These are phyloP conservation scores for Aspergillus carbonarius DNA, from an alignment of 2,329 filamentous ascomycete species.

Conservation along the genomic window DNA sequence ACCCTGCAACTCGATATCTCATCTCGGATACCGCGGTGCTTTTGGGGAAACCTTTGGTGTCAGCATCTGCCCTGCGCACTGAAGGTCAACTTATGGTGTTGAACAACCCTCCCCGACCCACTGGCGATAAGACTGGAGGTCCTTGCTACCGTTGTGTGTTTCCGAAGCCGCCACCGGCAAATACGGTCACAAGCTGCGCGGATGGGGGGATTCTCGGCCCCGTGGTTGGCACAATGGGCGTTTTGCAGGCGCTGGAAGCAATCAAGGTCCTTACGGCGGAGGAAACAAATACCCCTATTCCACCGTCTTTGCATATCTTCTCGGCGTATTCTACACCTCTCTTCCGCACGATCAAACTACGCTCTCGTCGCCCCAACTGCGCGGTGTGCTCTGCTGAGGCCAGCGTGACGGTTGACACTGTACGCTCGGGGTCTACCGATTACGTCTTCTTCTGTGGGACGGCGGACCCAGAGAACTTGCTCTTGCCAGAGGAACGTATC, in stretches of 20 bases:
- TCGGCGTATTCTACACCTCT: conserved; percentile 43
- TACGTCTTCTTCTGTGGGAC: conserved; percentile 85
- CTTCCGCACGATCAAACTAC: conserved; percentile 76
- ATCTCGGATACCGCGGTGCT: conserved; percentile 88
- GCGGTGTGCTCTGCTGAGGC: conserved; percentile 69
- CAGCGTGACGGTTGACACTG: conserved; percentile 61
- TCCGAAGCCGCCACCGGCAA: conserved; percentile 78
- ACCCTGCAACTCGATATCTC: conserved; percentile 85
- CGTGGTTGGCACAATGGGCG: conserved; percentile 89
- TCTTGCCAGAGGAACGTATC: conserved; percentile 66
- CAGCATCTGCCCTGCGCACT: conserved; percentile 81
- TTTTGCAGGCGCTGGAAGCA: conserved; percentile 84
- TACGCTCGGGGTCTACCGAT: conserved; percentile 68
- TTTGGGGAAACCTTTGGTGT: conserved; percentile 75
- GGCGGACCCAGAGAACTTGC: conserved; percentile 52
- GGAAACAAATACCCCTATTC: conserved; percentile 18
- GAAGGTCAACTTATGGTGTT: conserved; percentile 89
- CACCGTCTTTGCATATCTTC: conserved; percentile 43
- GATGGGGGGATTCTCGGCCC: conserved; percentile 92
- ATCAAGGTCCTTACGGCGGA: conserved; percentile 71
- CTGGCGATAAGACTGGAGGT: conserved; percentile 60
- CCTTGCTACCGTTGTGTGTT: conserved; percentile 96
- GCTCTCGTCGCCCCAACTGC: conserved; percentile 67
- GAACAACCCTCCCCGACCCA: conserved; percentile 70
- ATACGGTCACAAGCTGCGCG: conserved; percentile 79